Evolutionary conservation across 306 rosid genomes (phyloP).

Genomic region (Pueraria montana): DNA sequence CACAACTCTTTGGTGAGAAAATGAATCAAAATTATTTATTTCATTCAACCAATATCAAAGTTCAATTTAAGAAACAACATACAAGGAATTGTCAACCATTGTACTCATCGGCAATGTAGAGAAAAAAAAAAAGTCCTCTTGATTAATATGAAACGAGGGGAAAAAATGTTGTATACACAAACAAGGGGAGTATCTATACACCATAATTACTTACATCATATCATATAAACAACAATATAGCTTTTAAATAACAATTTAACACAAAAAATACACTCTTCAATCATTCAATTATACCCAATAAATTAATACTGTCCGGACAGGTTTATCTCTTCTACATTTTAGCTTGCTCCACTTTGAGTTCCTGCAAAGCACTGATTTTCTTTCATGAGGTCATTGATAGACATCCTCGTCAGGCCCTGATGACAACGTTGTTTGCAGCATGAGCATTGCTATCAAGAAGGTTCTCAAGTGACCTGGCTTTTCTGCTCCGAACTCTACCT

Average conservation of each 20-base stretch:
- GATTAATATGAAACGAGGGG: slow-evolving; percentile 12
- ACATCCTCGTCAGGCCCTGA: slow-evolving; percentile 46
- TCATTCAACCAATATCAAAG: slow-evolving; percentile 13
- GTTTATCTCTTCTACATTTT: slow-evolving; percentile 6
- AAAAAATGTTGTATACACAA: slow-evolving; percentile 42
- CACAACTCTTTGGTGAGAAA: neutral
- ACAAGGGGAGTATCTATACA: slow-evolving; percentile 32
- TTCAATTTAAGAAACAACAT: slow-evolving; percentile 15
- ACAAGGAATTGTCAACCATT: neutral
- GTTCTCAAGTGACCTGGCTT: slow-evolving; percentile 80
- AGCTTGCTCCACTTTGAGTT: slow-evolving; percentile 35
- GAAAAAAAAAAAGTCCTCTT: neutral
- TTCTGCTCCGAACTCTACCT: slow-evolving; percentile 81
- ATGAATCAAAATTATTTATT: slow-evolving; percentile 3
- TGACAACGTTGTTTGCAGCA: slow-evolving; percentile 54
- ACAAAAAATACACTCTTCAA: slow-evolving; percentile 47
- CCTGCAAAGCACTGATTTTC: slow-evolving; percentile 26
- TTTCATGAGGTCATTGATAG: slow-evolving; percentile 31
- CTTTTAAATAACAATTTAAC: slow-evolving; percentile 34
- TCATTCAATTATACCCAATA: slow-evolving; percentile 38
- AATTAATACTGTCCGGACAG: slow-evolving; percentile 31
- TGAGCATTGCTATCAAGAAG: slow-evolving; percentile 77
- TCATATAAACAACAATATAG: slow-evolving; percentile 46
- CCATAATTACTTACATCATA: slow-evolving; percentile 50
- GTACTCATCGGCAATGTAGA: neutral